phyloP scores from a whole-genome alignment of 2,329 filamentous ascomycete species.

The Aspergillus fijiensis region DNA sequence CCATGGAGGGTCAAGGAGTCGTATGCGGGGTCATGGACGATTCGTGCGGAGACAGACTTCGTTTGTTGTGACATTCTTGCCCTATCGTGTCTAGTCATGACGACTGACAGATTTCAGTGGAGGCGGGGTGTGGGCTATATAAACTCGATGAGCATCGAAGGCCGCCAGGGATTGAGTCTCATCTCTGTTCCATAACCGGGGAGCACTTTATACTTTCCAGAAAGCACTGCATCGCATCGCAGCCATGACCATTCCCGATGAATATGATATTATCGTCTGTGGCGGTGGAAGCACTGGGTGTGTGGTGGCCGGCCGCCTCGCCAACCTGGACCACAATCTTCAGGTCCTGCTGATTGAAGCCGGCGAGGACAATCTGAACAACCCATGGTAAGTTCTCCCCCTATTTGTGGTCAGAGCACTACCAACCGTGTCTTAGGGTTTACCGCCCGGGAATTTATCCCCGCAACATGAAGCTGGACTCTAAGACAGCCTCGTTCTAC shows the following conservation, averaged over 20 bases:
- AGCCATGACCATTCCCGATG: slow-evolving; percentile 67
- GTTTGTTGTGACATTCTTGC: not conserved
- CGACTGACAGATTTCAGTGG: not conserved
- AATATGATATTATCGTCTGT: slow-evolving; percentile 78
- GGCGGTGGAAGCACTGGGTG: slow-evolving; percentile 65
- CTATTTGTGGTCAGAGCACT: not conserved
- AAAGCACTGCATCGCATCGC: not conserved
- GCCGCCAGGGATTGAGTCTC: not conserved
- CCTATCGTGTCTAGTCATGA: not conserved
- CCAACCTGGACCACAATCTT: slow-evolving; percentile 72
- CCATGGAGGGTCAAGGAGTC: not conserved
- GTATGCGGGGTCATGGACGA: not conserved
- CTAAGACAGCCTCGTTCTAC: slow-evolving; percentile 79
- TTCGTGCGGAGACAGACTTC: slow-evolving; percentile 1
- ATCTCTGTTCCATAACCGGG: not conserved
- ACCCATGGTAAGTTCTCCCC: slow-evolving; percentile 57
- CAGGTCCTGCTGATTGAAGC: slow-evolving; percentile 70
- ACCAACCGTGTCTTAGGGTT: slow-evolving; percentile 51
- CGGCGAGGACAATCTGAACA: slow-evolving; percentile 72
- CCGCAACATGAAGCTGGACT: slow-evolving; percentile 76
- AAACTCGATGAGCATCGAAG: not conserved
- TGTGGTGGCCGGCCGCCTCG: slow-evolving; percentile 52
- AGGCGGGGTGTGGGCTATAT: not conserved
- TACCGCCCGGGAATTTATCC: slow-evolving; percentile 74
- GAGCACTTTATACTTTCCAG: not conserved